Percentiles rank a stretch among this genome's conserved stretches.
Evolutionary conservation across 805 yeast genomes (phyloP).

Genomic region (Hanseniaspora thailandica): DNA sequence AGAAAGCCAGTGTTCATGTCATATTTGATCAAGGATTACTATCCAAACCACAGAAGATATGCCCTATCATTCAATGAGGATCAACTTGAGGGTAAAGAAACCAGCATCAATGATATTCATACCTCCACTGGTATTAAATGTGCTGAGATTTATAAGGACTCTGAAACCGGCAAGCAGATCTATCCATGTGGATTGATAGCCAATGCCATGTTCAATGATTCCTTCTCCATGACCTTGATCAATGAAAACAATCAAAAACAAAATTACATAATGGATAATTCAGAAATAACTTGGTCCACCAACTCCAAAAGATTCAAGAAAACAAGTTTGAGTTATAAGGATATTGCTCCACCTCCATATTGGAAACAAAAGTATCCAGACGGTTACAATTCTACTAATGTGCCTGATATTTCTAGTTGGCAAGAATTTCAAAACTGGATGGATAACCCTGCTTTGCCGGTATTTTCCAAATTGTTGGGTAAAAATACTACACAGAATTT

Average conservation of each 20-base stretch:
- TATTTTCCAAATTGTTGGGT: conserved; percentile 52
- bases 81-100: conserved; percentile 70
- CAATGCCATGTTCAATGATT: conserved; percentile 82
- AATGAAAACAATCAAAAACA: conserved; percentile 19
- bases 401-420: conserved; percentile 67
- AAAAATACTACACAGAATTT: conserved; percentile 38
- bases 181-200: conserved; percentile 96
- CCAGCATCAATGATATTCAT: conserved; percentile 41
- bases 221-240: conserved; percentile 39
- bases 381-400: conserved; percentile 73
- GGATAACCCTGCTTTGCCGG: conserved; percentile 71
- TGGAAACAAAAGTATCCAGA: conserved; percentile 73
- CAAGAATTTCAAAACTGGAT: conserved; percentile 93
- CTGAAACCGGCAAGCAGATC: conserved; percentile 43
- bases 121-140: conserved; percentile 43
- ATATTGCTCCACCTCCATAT: conserved; percentile 88
- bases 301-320: conserved; percentile 63
- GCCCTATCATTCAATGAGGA: conserved; percentile 78
- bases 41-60: conserved; percentile 88
- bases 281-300: conserved; percentile 74
- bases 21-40: conserved; percentile 78
- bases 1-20: conserved; percentile 65
- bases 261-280: conserved; percentile 32
- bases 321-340: conserved; percentile 52
- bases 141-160: conserved; percentile 46